phyloP scores from a whole-genome alignment of 2,329 filamentous ascomycete genomes.

The Incumbomyces lentus region DNA sequence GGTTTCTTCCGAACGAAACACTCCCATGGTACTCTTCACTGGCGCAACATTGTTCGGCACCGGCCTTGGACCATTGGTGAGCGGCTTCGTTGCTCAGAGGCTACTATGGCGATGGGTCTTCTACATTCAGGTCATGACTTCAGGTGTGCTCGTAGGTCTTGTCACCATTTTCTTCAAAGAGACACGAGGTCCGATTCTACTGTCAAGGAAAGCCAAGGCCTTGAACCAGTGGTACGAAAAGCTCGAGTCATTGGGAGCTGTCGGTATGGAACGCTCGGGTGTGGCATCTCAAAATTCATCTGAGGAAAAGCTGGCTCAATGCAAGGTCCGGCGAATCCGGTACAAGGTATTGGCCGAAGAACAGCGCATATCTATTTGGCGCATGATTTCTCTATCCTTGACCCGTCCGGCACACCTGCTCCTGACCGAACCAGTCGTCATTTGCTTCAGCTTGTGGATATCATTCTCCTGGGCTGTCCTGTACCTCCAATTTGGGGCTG shows the following conservation, averaged over 20 bases:
- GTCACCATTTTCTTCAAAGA: constrained; percentile 67
- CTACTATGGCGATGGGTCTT: constrained; percentile 78
- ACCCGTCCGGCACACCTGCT: constrained; percentile 38
- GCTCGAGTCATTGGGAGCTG: constrained; percentile 57
- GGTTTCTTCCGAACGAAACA: constrained; percentile 66
- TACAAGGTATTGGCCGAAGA: constrained; percentile 18
- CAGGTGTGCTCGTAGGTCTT: constrained; percentile 51
- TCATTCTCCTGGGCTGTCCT: constrained; percentile 83
- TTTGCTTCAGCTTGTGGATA: constrained; percentile 76
- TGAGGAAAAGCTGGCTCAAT: neutral
- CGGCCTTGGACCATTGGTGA: constrained; percentile 64
- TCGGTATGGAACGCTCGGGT: constrained; percentile 13
- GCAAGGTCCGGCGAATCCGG: constrained; percentile 8
- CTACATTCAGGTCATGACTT: constrained; percentile 69
- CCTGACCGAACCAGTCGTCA: constrained; percentile 52
- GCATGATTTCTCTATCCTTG: constrained; percentile 19
- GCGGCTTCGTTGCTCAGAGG: constrained; percentile 57
- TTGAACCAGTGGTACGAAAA: constrained; percentile 73
- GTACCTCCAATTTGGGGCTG: constrained; percentile 71
- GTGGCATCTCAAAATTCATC: neutral
- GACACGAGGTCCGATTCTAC: constrained; percentile 68
- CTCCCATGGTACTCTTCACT: constrained; percentile 80
- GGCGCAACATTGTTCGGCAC: constrained; percentile 69
- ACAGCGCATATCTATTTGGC: constrained; percentile 13
- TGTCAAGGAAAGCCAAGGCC: constrained; percentile 61